phyloP scores from a whole-genome alignment of 2,329 filamentous ascomycete genomes.

The Chaetomium globosum region DNA sequence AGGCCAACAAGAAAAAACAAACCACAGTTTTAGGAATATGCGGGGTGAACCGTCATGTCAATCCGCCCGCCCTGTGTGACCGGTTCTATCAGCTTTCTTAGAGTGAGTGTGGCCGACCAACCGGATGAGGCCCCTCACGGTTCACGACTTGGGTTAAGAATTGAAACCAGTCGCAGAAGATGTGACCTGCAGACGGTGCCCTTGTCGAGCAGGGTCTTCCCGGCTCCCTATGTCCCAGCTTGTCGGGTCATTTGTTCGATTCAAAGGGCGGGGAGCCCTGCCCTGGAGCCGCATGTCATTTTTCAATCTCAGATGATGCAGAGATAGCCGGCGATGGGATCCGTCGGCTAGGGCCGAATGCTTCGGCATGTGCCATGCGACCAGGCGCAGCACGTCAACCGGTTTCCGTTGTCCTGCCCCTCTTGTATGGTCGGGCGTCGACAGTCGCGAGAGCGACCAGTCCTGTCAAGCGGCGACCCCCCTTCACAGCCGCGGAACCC shows the following conservation, averaged over 20 bases:
- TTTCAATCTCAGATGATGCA: not conserved
- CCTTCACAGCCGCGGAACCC: constrained; percentile 16
- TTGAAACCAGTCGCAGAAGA: not conserved
- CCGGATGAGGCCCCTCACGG: not conserved
- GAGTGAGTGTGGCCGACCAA: not conserved
- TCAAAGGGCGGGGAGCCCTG: not conserved
- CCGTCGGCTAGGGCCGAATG: not conserved
- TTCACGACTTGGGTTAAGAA: not conserved
- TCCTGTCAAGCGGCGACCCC: constrained; percentile 8
- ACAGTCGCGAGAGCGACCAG: constrained; percentile 12
- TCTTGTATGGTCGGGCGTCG: constrained; percentile 1
- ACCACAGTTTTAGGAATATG: not conserved
- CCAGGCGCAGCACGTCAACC: not conserved
- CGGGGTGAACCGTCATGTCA: not conserved
- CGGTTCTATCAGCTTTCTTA: not conserved
- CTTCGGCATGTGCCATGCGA: not conserved
- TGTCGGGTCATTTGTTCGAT: constrained; percentile 1
- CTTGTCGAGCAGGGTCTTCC: constrained; percentile 9
- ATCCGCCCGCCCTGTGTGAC: not conserved
- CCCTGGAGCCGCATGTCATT: not conserved
- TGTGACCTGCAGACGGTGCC: not conserved
- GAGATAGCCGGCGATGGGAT: not conserved
- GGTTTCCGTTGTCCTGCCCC: not conserved
- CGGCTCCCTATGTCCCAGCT: constrained; percentile 5
- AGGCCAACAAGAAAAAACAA: not conserved